Percentiles rank a stretch among this genome's conserved stretches.
Conservation (phyloP, 768 basidiomycete genomes). For the Pisolithus albus region DNA sequence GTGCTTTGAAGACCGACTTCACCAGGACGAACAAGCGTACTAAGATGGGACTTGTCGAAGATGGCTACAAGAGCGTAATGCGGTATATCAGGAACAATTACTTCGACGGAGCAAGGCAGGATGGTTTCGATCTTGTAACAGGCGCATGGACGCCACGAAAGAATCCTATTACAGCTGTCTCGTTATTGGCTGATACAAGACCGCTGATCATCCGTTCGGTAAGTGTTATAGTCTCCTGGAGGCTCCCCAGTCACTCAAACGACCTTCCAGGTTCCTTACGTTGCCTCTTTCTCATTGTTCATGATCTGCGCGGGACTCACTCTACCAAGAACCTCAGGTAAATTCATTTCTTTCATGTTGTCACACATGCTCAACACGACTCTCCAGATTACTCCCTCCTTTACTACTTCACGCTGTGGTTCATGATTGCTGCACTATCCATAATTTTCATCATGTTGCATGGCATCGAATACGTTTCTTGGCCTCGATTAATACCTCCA, state of each 20-base stretch:
- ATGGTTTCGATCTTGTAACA: constrained; percentile 91
- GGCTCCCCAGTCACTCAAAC: not conserved
- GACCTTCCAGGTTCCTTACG: constrained; percentile 66
- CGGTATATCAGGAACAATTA: constrained; percentile 96
- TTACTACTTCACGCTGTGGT: constrained; percentile 83
- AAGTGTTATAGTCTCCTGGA: constrained; percentile 23
- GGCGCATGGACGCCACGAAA: constrained; percentile 85
- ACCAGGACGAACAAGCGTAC: constrained; percentile 91
- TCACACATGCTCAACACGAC: constrained; percentile 2
- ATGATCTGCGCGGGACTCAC: constrained; percentile 86
- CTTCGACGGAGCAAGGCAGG: constrained; percentile 89
- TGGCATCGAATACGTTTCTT: constrained; percentile 91
- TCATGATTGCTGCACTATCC: constrained; percentile 53
- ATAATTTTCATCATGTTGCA: constrained; percentile 71
- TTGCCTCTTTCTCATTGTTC: constrained; percentile 73
- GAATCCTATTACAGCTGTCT: constrained; percentile 60
- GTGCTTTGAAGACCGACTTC: constrained; percentile 94
- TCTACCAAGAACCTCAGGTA: constrained; percentile 82
- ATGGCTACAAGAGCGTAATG: constrained; percentile 76
- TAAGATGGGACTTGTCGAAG: constrained; percentile 69
- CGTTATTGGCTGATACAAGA: constrained; percentile 69
- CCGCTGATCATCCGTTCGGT: constrained; percentile 84
- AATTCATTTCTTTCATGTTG: constrained; percentile 22
- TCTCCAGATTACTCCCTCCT: constrained; percentile 70
- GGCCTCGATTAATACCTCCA: constrained; percentile 82